These are phyloP conservation scores for Triglochin maritima DNA, from an alignment of 106 monocot genomes.

Conservation along the genomic window DNA sequence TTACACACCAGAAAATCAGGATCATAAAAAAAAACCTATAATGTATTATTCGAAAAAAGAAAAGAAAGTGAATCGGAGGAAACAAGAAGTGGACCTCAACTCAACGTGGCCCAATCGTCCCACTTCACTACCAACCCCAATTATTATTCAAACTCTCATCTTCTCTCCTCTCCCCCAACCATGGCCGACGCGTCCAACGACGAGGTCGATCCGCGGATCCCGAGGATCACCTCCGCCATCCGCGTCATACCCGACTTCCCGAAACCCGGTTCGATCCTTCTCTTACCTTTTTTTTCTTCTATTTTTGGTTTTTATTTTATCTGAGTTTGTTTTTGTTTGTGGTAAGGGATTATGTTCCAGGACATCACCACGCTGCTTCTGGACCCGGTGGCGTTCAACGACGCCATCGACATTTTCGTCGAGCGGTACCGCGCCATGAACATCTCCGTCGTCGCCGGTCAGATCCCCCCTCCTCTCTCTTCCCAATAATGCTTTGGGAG, in stretches of 20 bases:
- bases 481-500: background rate
- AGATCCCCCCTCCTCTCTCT: background rate
- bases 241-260: conserved; percentile 86
- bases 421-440: conserved; percentile 67
- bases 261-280: conserved; percentile 35
- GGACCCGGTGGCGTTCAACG: conserved; percentile 59
- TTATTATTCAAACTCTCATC: too few relatives aligned
- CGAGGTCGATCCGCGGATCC: conserved; percentile 34
- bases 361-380: conserved; percentile 92
- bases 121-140: too few relatives aligned
- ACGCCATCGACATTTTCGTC: conserved; percentile 76
- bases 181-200: background rate
- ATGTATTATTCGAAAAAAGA: too few relatives aligned
- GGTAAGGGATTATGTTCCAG: conserved; percentile 78
- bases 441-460: conserved; percentile 89
- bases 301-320: background rate
- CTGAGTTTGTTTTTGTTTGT: background rate
- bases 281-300: background rate
- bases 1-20: too few relatives aligned
- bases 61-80: too few relatives aligned
- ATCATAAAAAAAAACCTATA: too few relatives aligned
- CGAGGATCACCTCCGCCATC: conserved; percentile 54
- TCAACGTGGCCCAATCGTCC: too few relatives aligned
- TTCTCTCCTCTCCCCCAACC: too few relatives aligned
- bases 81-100: too few relatives aligned